Evolutionary conservation across 2,329 filamentous ascomycete species (phyloP).

Genomic region (Verticillium tricorpus): DNA sequence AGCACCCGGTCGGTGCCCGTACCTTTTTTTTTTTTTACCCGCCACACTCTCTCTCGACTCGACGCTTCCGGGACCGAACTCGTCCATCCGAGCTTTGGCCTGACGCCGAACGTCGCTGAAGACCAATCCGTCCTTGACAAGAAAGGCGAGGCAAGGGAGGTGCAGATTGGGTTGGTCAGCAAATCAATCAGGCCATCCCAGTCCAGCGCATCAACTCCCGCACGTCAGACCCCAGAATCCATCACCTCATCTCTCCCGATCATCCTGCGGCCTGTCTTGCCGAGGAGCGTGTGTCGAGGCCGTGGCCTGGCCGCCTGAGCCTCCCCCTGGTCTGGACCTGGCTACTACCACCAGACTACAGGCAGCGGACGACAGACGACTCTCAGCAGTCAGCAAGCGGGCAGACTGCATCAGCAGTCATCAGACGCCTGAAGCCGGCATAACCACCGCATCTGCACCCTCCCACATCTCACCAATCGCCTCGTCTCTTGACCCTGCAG

Average conservation of each 20-base stretch:
- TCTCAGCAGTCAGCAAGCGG: not conserved
- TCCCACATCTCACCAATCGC: not conserved
- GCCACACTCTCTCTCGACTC: not conserved
- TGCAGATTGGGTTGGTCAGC: not conserved
- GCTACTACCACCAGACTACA: not conserved
- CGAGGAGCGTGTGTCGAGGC: no score
- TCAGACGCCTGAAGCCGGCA: not conserved
- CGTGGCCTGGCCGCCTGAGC: no score
- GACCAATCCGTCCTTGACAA: not conserved
- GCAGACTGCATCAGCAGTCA: not conserved
- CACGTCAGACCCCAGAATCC: no score
- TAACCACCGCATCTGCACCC: not conserved
- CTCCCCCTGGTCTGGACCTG: no score
- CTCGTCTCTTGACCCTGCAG: not conserved
- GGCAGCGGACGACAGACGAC: not conserved
- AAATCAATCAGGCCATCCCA: not conserved
- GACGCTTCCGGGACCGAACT: not conserved
- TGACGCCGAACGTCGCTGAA: not conserved
- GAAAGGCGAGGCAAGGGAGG: no score
- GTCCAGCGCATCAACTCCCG: no score
- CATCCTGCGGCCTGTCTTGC: no score
- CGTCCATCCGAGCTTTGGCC: not conserved
- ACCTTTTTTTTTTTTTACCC: not conserved
- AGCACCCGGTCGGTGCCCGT: not conserved
- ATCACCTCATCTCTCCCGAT: no score